Conservation (phyloP, 306 rosid genomes). For the Senna siamea region DNA sequence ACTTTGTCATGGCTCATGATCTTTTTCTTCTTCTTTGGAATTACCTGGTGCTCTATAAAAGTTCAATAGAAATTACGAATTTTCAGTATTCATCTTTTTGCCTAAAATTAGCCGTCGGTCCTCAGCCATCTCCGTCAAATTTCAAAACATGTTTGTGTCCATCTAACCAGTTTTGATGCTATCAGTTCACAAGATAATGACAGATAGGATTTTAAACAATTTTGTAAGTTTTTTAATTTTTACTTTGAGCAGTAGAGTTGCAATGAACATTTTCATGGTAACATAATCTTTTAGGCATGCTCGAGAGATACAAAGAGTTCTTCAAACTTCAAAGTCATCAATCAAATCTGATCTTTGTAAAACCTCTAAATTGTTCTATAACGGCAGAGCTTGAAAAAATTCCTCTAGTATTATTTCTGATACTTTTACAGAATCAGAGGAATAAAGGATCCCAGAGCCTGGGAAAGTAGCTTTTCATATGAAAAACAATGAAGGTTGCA, state of each 20-base stretch:
- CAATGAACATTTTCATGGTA: conserved; percentile 15
- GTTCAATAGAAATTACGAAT: neutral
- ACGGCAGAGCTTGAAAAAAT: neutral
- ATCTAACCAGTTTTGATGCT: neutral
- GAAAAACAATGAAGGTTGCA: conserved; percentile 21
- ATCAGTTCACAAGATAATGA: conserved; percentile 8
- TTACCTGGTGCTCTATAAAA: neutral
- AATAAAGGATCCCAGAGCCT: conserved; percentile 20
- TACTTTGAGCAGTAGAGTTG: conserved; percentile 12
- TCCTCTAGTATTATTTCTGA: neutral
- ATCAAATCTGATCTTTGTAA: neutral
- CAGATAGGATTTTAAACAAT: neutral
- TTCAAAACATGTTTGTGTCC: neutral
- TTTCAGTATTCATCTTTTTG: conserved; percentile 10
- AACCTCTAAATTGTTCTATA: conserved; percentile 9
- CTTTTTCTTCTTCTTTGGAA: neutral
- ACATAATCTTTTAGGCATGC: conserved; percentile 13
- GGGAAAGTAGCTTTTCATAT: conserved; percentile 19
- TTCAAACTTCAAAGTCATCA: conserved; percentile 9
- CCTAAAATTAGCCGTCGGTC: neutral
- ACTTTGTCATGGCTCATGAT: neutral
- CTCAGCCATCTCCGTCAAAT: neutral
- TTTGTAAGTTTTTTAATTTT: conserved; percentile 1
- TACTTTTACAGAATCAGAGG: neutral
- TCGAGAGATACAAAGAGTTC: conserved; percentile 9